Conservation (phyloP, 495 filamentous ascomycete species). For the Aspergillus avenaceus region DNA sequence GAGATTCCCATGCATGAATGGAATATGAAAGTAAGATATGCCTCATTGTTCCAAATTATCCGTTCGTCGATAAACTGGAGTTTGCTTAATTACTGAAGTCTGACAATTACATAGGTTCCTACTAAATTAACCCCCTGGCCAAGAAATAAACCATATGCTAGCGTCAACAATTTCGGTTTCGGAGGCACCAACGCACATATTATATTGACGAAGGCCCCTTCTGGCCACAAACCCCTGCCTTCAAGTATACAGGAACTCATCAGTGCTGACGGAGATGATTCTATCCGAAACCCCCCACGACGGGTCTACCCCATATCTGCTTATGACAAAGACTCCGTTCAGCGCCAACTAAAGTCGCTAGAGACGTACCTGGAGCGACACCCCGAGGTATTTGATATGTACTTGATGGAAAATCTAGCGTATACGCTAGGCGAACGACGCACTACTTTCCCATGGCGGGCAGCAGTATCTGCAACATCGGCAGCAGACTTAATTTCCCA, state of each 20-base stretch:
- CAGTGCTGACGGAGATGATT: background rate
- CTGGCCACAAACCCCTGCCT: constrained; percentile 3
- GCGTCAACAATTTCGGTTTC: constrained; percentile 32
- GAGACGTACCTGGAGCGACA: constrained; percentile 18
- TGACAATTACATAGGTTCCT: constrained; percentile 13
- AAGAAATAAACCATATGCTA: constrained; percentile 21
- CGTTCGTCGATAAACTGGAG: no score
- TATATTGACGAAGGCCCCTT: constrained; percentile 20
- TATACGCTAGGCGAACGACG: constrained; percentile 38
- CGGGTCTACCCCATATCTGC: constrained; percentile 23
- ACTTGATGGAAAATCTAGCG: constrained; percentile 27
- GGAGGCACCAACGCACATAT: constrained; percentile 33
- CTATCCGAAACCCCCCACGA: background rate
- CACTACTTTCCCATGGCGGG: constrained; percentile 20
- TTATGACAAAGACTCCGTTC: constrained; percentile 16
- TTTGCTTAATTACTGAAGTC: no score
- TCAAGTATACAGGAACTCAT: constrained; percentile 5
- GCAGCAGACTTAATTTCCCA: constrained; percentile 13
- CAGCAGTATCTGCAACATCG: constrained; percentile 12
- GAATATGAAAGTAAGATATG: constrained; percentile 25
- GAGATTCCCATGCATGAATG: constrained; percentile 29
- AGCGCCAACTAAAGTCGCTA: constrained; percentile 12
- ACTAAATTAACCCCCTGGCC: constrained; percentile 27
- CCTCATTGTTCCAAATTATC: no score
- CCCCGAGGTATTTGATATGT: constrained; percentile 16